Conservation (phyloP, 441 rosid species). For the Corymbia calophylla region DNA sequence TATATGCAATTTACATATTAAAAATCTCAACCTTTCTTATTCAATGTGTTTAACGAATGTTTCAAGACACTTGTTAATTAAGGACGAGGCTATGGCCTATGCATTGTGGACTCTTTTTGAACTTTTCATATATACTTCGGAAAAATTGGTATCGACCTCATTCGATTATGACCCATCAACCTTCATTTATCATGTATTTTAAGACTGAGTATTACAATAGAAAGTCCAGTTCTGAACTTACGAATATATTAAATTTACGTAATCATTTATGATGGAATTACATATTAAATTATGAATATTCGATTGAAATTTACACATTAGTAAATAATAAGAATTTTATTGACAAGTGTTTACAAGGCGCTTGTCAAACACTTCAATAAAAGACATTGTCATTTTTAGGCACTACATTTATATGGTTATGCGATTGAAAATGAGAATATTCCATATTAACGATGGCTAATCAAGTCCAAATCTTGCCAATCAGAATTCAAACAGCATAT, state of each 20-base stretch:
- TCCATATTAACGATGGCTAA: not conserved
- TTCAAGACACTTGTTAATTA: not conserved
- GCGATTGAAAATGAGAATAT: not conserved
- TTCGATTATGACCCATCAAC: not conserved
- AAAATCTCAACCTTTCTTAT: too few relatives aligned
- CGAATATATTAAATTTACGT: not conserved
- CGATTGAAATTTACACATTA: not conserved
- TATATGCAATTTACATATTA: not conserved
- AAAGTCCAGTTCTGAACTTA: not conserved
- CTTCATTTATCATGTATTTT: not conserved
- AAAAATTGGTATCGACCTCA: not conserved
- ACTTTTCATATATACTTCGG: not conserved
- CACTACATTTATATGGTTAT: not conserved
- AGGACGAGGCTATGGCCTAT: not conserved
- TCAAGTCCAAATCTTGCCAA: not conserved
- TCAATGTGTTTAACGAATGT: fast-evolving
- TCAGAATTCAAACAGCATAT: slow-evolving; percentile 1
- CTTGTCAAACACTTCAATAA: not conserved
- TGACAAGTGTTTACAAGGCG: not conserved
- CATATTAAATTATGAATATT: not conserved
- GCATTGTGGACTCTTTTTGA: not conserved
- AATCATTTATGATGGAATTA: not conserved
- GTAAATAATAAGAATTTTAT: not conserved
- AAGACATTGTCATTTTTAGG: not conserved
- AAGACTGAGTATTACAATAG: not conserved